phyloP scores from a whole-genome alignment of 1,284 basidiomycete genomes.

The Cerrena zonata region DNA sequence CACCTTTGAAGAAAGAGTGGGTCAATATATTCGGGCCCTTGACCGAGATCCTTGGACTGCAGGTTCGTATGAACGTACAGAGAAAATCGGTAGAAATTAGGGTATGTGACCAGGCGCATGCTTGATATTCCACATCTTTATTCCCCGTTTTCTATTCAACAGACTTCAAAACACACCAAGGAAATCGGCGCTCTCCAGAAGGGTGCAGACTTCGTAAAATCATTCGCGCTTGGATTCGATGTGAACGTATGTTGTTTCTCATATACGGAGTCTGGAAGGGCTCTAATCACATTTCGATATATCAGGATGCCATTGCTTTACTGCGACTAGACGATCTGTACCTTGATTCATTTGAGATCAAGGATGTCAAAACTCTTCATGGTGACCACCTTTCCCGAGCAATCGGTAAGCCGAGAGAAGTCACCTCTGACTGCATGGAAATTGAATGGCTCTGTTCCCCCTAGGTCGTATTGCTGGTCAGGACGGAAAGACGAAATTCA shows the following conservation, averaged over 20 bases:
- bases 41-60: constrained; percentile 89
- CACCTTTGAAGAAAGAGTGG: constrained; percentile 96
- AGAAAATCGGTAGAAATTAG: constrained; percentile 86
- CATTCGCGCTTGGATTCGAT: constrained; percentile 91
- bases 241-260: constrained; percentile 67
- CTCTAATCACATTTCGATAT: no score
- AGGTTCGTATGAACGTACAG: constrained; percentile 94
- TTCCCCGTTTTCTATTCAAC: no score
- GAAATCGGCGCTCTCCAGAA: constrained; percentile 90
- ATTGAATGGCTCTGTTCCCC: not conserved
- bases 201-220: constrained; percentile 97
- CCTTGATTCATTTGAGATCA: constrained; percentile 97
- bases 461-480: constrained; percentile 93
- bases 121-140: constrained; percentile 5
- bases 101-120: constrained; percentile 43
- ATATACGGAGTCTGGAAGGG: no score
- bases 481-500: constrained; percentile 96
- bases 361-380: constrained; percentile 96
- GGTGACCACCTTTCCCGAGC: constrained; percentile 95
- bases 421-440: not conserved
- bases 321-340: constrained; percentile 94
- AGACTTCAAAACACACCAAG: constrained; percentile 94
- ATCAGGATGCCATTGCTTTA: constrained; percentile 89
- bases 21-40: constrained; percentile 93
- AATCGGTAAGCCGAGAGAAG: constrained; percentile 61